Evolutionary conservation across 805 yeast genomes (phyloP).

Genomic region (Hermanozyma aechmeae): DNA sequence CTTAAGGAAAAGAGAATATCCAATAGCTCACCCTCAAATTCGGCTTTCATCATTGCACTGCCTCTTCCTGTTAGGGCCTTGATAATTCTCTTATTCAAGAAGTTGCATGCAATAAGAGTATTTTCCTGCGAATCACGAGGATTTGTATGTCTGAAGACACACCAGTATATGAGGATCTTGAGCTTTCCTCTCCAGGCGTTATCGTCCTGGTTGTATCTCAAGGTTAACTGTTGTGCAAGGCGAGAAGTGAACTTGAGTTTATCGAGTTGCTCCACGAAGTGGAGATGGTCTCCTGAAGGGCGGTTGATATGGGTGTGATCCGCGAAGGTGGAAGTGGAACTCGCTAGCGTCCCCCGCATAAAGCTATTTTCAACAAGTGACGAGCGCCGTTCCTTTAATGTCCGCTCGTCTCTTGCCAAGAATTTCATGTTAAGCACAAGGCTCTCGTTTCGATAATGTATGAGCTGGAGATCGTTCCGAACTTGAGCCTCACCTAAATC

Average conservation of each 20-base stretch:
- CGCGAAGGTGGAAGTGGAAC: too few species aligned
- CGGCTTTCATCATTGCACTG: slow-evolving; percentile 26
- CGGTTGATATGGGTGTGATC: slow-evolving; percentile 15
- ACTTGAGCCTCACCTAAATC: slow-evolving; percentile 15
- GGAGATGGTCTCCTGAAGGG: slow-evolving; percentile 18
- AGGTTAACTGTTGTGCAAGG: neutral
- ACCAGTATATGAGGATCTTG: slow-evolving; percentile 30
- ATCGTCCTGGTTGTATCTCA: slow-evolving; percentile 2
- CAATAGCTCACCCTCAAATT: slow-evolving; percentile 32
- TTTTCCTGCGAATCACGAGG: slow-evolving; percentile 26
- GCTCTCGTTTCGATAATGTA: slow-evolving; percentile 64
- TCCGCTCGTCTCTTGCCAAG: neutral
- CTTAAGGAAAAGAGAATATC: slow-evolving; percentile 28
- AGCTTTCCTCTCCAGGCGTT: slow-evolving; percentile 26
- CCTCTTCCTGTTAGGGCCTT: slow-evolving; percentile 11
- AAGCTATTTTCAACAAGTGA: slow-evolving; percentile 1
- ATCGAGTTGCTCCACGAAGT: slow-evolving; percentile 29
- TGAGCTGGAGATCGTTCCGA: slow-evolving; percentile 45
- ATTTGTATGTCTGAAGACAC: slow-evolving; percentile 28
- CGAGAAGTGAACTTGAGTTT: slow-evolving; percentile 13
- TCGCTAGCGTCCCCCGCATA: too few species aligned
- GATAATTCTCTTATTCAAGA: slow-evolving; percentile 33
- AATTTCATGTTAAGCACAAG: slow-evolving; percentile 44
- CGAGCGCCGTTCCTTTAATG: neutral
- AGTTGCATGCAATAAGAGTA: slow-evolving; percentile 31